phyloP scores from a whole-genome alignment of 768 basidiomycete species.

The Mycena belliarum region DNA sequence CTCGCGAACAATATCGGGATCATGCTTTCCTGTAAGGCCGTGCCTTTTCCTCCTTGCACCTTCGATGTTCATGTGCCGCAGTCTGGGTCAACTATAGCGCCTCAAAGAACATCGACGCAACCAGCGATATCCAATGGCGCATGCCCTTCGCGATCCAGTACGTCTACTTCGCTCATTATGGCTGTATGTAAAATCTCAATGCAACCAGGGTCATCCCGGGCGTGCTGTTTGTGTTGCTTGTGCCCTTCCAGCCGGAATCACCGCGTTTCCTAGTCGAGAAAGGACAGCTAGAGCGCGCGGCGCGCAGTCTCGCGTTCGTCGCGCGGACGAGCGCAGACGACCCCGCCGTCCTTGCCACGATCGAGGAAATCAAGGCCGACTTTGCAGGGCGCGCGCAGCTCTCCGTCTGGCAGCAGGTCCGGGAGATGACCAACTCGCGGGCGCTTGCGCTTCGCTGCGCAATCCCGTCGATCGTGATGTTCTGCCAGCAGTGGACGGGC shows the following conservation, averaged over 20 bases:
- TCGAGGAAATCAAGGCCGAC: conserved; percentile 51
- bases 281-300: conserved; percentile 42
- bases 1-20: conserved; percentile 39
- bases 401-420: conserved; percentile 37
- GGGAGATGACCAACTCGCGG: conserved; percentile 44
- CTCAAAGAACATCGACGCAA: conserved; percentile 35
- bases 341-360: conserved; percentile 34
- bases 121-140: conserved; percentile 54
- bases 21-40: conserved; percentile 36
- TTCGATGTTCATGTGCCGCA: conserved; percentile 1
- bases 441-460: conserved; percentile 42
- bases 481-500: conserved; percentile 53
- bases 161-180: neutral
- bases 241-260: conserved; percentile 55
- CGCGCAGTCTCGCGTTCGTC: conserved; percentile 40
- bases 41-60: neutral
- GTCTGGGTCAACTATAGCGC: conserved; percentile 53
- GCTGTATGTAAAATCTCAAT: neutral
- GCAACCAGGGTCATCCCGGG: conserved; percentile 46
- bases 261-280: conserved; percentile 58
- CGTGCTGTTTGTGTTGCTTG: conserved; percentile 44
- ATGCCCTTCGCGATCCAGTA: conserved; percentile 52
- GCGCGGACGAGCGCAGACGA: conserved; percentile 34
- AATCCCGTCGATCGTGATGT: conserved; percentile 46
- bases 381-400: conserved; percentile 29